These are phyloP conservation scores for Hyphodiscus sp. DNA, from an alignment of 2,329 filamentous ascomycete genomes.

Conservation along the genomic window DNA sequence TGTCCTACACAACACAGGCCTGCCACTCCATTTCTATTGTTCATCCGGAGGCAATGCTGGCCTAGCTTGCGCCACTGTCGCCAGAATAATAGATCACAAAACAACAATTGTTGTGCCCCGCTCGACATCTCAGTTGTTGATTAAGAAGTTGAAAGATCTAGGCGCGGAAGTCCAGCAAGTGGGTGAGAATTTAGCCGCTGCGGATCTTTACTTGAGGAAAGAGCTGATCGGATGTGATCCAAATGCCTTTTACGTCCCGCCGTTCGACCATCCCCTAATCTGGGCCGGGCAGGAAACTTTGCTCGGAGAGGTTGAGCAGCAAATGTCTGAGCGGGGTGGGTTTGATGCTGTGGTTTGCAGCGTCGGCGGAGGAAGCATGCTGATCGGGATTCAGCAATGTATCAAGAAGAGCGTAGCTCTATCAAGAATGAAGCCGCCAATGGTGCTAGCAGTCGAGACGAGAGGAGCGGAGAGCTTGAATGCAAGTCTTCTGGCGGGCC, in stretches of 20 bases:
- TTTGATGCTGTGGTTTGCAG: slow-evolving; percentile 68
- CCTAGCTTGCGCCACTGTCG: slow-evolving; percentile 72
- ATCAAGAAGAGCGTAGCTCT: slow-evolving; percentile 13
- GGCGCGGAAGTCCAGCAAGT: slow-evolving; percentile 64
- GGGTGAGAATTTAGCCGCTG: slow-evolving; percentile 62
- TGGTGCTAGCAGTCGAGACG: slow-evolving; percentile 71
- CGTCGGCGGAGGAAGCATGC: slow-evolving; percentile 73
- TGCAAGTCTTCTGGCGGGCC: slow-evolving; percentile 49
- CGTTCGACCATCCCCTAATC: slow-evolving; percentile 62
- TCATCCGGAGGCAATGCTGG: slow-evolving; percentile 79
- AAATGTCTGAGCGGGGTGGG: slow-evolving; percentile 25
- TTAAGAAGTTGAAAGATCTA: slow-evolving; percentile 61
- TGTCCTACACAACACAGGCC: slow-evolving; percentile 17
- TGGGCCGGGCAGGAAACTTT: slow-evolving; percentile 60
- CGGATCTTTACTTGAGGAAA: slow-evolving; percentile 59
- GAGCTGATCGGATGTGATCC: slow-evolving; percentile 43
- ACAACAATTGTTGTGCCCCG: slow-evolving; percentile 71
- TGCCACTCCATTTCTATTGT: slow-evolving; percentile 63
- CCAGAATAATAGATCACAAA: slow-evolving; percentile 53
- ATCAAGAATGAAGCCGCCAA: slow-evolving; percentile 12
- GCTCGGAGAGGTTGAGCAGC: slow-evolving; percentile 36
- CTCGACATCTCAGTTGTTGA: slow-evolving; percentile 61
- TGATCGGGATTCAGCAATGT: slow-evolving; percentile 70
- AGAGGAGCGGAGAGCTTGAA: slow-evolving; percentile 64
- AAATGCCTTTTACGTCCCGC: slow-evolving; percentile 57